Conservation (phyloP, 257 asterid species). For the Forsythia viridissima region DNA sequence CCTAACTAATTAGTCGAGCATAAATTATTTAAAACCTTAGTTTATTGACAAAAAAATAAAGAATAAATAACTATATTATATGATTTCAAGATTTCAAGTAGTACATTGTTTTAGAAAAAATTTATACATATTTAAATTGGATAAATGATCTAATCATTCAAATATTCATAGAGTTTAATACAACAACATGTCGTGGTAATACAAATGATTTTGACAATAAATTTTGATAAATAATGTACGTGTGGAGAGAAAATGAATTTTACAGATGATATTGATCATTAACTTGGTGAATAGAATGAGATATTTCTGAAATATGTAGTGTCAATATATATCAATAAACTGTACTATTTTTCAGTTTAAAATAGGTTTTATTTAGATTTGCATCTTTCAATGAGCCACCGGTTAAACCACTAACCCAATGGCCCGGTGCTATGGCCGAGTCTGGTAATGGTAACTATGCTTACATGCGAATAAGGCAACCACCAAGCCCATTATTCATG, state of each 20-base stretch:
- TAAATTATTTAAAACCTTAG: background rate
- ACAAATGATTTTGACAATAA: background rate
- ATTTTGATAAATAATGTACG: background rate
- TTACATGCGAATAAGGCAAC: background rate
- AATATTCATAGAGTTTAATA: background rate
- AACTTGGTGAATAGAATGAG: background rate
- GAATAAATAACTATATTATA: no score
- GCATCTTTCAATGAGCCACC: background rate
- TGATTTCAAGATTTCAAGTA: background rate
- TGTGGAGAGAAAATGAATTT: background rate
- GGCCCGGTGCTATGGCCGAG: background rate
- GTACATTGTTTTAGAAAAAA: background rate
- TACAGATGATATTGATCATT: background rate
- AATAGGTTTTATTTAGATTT: background rate
- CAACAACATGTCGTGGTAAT: background rate
- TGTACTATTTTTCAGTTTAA: background rate
- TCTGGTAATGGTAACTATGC: background rate
- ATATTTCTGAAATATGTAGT: background rate
- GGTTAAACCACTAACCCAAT: background rate
- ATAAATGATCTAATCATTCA: background rate
- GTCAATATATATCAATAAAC: background rate
- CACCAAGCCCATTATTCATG: background rate
- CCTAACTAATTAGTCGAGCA: background rate
- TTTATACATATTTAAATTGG: background rate
- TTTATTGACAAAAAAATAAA: background rate